Percentiles rank a stretch among this genome's conserved stretches.
These are phyloP conservation scores for Beauveria sp. DNA, from an alignment of 2,329 filamentous ascomycete species.

Conservation along the genomic window DNA sequence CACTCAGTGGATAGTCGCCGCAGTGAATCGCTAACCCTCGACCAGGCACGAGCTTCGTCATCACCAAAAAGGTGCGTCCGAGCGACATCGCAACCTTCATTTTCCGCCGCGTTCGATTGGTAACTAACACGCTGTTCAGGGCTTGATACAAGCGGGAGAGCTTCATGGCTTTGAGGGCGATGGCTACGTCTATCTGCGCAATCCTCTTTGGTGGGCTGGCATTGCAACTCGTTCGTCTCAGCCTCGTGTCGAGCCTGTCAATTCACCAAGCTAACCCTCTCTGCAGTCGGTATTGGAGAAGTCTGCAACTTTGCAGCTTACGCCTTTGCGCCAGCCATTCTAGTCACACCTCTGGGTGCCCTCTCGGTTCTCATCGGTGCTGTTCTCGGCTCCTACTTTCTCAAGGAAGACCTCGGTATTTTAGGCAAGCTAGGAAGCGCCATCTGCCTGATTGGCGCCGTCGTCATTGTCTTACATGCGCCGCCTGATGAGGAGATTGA, in stretches of 20 bases:
- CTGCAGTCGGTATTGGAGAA: constrained; percentile 79
- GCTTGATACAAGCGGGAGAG: constrained; percentile 83
- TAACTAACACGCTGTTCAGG: constrained; percentile 40
- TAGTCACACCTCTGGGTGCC: constrained; percentile 90
- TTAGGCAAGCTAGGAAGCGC: constrained; percentile 92
- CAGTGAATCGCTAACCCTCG: constrained; percentile 11
- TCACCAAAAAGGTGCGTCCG: constrained; percentile 82
- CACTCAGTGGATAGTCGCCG: neutral
- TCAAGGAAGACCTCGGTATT: constrained; percentile 82
- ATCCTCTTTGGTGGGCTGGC: constrained; percentile 95
- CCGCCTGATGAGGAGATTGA: constrained; percentile 87
- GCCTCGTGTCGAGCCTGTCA: neutral
- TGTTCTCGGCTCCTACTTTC: constrained; percentile 88
- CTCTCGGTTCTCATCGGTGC: constrained; percentile 92
- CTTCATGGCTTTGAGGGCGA: constrained; percentile 95
- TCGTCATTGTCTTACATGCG: constrained; percentile 95
- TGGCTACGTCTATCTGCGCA: constrained; percentile 87
- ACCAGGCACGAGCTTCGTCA: constrained; percentile 89
- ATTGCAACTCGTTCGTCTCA: constrained; percentile 71
- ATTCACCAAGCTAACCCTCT: constrained; percentile 16
- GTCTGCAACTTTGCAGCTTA: constrained; percentile 97
- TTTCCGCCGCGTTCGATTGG: neutral
- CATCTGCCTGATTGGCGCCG: constrained; percentile 89
- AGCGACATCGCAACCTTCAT: neutral
- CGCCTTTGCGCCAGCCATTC: constrained; percentile 95